Evolutionary conservation across 2,329 filamentous ascomycete genomes (phyloP), one percentile per base, ranked within the genome.

Genomic region (Talaromyces sp.): DNA sequence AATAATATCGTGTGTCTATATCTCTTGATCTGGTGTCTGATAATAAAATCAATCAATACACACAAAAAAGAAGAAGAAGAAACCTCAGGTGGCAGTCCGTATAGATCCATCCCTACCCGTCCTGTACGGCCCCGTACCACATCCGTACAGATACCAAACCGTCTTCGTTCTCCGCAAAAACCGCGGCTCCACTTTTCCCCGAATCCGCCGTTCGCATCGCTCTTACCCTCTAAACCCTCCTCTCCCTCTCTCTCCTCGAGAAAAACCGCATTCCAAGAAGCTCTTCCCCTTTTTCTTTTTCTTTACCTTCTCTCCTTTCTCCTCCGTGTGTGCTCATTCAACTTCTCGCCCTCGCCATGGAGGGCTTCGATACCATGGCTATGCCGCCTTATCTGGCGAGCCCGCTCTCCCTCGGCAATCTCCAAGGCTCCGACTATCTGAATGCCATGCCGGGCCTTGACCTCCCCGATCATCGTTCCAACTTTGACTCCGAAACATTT

Each of bases 311-410:
- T 47, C 47, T 47, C 42, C 51, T 57, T 41, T 42, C 36, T 42
- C 50, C 37, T 33, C 42, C 35, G 32, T 46, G 40, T 43, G 40
- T 22, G 37, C 30, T 14, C 20, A 41, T 24, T 47, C 29, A 19
- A 41, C 30, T 14, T 41, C 44, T 20, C 50, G 39, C 62, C 55
- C 54, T 63, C 62, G 68, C 63, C 56, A 79, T 79, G 77, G 82
- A 84, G 65, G 78, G 80, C 69, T 85, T 82, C 72, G 82, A 85
- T 68, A 81, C 80, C 60, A 80, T 82, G 72, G 77, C 80, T 68
- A 84, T 86, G 83, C 81, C 61, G 43, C 61, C 82, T n/a, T 86
- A 85, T 65, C 71, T 85, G 71, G 77, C 80, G 51, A 80, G 79
- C 61, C 80, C 82, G 58, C 75, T 85, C 67, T 78, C 80, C 50